Evolutionary conservation across 1,284 basidiomycete genomes (phyloP), one percentile per base, ranked within the genome.

Genomic region (Leccinum solheimii): DNA sequence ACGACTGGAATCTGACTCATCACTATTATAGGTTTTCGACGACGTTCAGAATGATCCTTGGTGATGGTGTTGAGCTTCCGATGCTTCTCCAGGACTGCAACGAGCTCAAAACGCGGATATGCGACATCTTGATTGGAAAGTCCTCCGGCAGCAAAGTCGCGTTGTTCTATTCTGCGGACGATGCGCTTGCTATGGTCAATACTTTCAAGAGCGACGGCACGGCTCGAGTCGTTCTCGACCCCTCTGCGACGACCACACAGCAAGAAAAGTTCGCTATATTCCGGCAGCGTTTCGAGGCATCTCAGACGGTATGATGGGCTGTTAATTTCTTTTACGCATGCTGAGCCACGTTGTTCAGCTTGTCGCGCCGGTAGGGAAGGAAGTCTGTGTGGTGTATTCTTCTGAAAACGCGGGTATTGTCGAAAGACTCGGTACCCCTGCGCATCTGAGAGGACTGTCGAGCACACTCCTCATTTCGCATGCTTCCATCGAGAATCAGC

Each of bases 331-430:
- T 66, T 60, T 51, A 43, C 9, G 9, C 14, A 1, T 32, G 13
- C 58, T 69, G 16, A 72, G 14, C 9, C n/a, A 23, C 13, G n/a
- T 57, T 34, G 30, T 56, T 45, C 57, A 87, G 86, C 86, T 86
- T 67, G 74, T 87, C 36, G 77, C 79, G 10, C 78, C 82, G 64
- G 78, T 77, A 34, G 83, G 81, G 4, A 66, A 70, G 34, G 78
- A 81, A 54, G 73, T 84, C 19, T 75, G 86, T 32, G 83, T 80
- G 7, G 80, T 86, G 63, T 86, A 81, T 59, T 81, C 83, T 14
- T 82, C 84, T 9, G 76, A 76, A 59, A 83, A 80, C 61, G 57
- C 67, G 16, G 65, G 74, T 27, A 70, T 83, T 30, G 73, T 77
- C 23, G 79, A 83, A 64, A 78, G 78, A 55, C 75, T 88, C 2